A percentile compares a stretch with the other conserved stretches of the same genome.
Evolutionary conservation across 2,329 filamentous ascomycete genomes (phyloP).

Genomic region (Xylaria multiplex): DNA sequence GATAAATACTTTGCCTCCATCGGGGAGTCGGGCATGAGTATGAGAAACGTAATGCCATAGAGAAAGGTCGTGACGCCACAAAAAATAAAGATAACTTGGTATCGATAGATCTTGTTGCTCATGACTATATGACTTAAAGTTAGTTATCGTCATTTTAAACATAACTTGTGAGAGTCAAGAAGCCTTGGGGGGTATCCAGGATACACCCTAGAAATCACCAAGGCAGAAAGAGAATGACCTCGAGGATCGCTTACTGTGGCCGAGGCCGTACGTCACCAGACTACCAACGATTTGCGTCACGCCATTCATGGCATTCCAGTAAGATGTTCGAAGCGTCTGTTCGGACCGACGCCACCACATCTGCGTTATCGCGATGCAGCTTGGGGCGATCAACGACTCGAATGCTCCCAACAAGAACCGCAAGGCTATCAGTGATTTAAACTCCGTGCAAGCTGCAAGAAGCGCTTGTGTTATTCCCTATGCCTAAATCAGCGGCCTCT

Average conservation of each 20-base stretch:
- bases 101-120: slow-evolving; percentile 56
- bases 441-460: slow-evolving; percentile 62
- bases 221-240: neutral
- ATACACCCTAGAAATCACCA: too few relatives aligned
- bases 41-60: slow-evolving; percentile 61
- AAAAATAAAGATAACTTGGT: slow-evolving; percentile 64
- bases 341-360: slow-evolving; percentile 65
- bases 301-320: slow-evolving; percentile 67
- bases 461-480: slow-evolving; percentile 58
- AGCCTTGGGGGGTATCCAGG: neutral
- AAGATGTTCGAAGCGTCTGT: slow-evolving; percentile 60
- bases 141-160: neutral
- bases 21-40: slow-evolving; percentile 72
- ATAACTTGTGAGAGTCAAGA: neutral
- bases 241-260: slow-evolving; percentile 50
- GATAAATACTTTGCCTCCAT: slow-evolving; percentile 68
- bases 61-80: slow-evolving; percentile 62
- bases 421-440: slow-evolving; percentile 56
- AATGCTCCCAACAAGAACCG: slow-evolving; percentile 59
- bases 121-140: slow-evolving; percentile 42
- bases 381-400: slow-evolving; percentile 61
- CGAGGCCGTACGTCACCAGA: slow-evolving; percentile 62
- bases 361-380: slow-evolving; percentile 62
- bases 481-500: slow-evolving; percentile 15
- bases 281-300: slow-evolving; percentile 66